Evolutionary conservation across 768 basidiomycete genomes (phyloP), one percentile per base, ranked within the genome.

Genomic region (Pleurotus djamor): DNA sequence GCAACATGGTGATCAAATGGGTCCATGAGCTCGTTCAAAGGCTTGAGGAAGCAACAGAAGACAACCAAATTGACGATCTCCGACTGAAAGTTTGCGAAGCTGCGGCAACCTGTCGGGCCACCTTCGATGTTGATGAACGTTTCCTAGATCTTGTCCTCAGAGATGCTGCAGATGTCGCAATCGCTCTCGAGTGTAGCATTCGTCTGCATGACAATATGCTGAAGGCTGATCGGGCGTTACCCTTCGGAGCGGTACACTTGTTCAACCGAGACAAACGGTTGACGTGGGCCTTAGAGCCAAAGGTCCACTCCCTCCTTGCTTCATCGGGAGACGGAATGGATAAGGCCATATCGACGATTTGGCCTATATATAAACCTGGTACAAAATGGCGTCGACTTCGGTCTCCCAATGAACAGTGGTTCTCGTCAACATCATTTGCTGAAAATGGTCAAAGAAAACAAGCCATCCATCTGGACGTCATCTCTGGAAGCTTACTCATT

Each of bases 401-500:
- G 3, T 2, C 9, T 17, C 66, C 71, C 1, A 67, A 64, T 44
- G 59, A 67, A 4, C 69, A 66, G 12, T 76, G 76, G 74, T 6
- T 75, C 10, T 58, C 45, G 6, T 69, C 66, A 14, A 48, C 21
- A 14, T 72, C 78, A 0, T 48, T 58, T 5, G 7, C 57, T 1
- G 49, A 52, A 4, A 14, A 36, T 1, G 60, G 44, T 12, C 59
- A 64, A 34, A 56, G 41, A 36, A 60, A 64, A 16, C 74, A 74
- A 48, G 49, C n/a, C 16, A 68, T 82, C 5, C 70, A 74, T 50
- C 66, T 79, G 16, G 74, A 84, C 57, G 36, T 83, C 1, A 60
- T 82, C 2, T 63, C 70, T 14, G 81, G 80, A 10, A 51, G 64
- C 21, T 65, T 83, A 1, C 68, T 81, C 14, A 68, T 83, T 8